A percentile compares a stretch with the other conserved stretches of the same genome.
Conservation (phyloP, 176 grass and related monocot species). For the Stipa capillata region DNA sequence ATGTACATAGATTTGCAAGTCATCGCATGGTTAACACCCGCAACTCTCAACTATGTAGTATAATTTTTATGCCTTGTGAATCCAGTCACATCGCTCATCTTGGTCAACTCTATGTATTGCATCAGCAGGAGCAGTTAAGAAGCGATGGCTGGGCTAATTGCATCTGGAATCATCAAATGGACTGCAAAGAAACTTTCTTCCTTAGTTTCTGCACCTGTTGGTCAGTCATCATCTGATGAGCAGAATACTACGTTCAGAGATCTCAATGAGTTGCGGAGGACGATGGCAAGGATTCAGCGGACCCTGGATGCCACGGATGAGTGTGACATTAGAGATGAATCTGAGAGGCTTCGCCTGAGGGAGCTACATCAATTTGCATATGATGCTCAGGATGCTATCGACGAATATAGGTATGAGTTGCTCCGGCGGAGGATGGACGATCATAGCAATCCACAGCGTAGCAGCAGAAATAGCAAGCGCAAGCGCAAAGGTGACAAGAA, state of each 20-base stretch:
- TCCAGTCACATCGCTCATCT: background rate
- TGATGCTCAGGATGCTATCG: constrained; percentile 27
- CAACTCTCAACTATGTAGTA: background rate
- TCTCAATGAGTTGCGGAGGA: background rate
- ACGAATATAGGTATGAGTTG: constrained; percentile 24
- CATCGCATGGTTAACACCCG: background rate
- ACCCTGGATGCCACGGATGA: background rate
- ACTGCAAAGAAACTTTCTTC: background rate
- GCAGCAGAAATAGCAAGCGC: background rate
- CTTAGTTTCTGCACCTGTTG: background rate
- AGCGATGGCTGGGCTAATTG: background rate
- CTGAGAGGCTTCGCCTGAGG: constrained; percentile 8
- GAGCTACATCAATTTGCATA: constrained; percentile 13
- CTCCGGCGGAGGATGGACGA: background rate
- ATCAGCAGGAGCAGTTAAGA: background rate
- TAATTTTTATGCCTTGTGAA: background rate
- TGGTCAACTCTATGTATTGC: background rate
- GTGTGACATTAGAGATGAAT: background rate
- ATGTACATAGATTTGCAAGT: too few species aligned
- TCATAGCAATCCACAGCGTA: background rate
- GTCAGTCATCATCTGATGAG: background rate
- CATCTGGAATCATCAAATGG: background rate
- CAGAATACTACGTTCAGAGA: background rate
- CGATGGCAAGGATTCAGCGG: background rate
- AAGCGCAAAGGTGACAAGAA: background rate